Conservation (phyloP, 106 monocot species). For the Xerophyta viscosa region DNA sequence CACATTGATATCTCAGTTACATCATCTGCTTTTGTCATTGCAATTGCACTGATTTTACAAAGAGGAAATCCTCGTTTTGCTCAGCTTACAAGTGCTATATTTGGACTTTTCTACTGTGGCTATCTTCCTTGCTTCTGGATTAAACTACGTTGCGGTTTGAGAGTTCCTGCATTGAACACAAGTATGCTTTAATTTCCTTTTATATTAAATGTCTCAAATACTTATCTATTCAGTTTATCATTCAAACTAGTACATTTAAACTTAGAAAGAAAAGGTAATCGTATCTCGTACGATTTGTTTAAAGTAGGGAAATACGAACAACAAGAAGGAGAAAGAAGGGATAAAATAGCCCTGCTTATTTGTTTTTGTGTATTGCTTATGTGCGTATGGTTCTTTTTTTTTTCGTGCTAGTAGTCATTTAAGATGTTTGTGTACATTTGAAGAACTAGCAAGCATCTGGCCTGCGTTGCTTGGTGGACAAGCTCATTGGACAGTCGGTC, state of each 20-base stretch:
- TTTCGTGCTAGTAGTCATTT: too few species aligned
- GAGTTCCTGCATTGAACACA: slow-evolving; percentile 77
- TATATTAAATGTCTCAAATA: slow-evolving; percentile 1
- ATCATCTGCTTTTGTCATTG: slow-evolving; percentile 77
- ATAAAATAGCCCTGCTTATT: too few species aligned
- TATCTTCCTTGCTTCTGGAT: slow-evolving; percentile 98
- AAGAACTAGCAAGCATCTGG: slow-evolving; percentile 70
- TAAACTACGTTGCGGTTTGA: slow-evolving; percentile 82
- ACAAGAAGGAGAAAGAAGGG: too few species aligned
- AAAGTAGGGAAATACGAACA: too few species aligned
- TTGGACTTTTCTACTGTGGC: slow-evolving; percentile 96
- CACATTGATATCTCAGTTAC: slow-evolving; percentile 85
- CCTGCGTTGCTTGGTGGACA: slow-evolving; percentile 82
- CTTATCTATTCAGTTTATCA: too few species aligned
- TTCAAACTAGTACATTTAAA: too few species aligned
- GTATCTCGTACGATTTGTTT: too few species aligned
- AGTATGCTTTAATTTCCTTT: slow-evolving; percentile 29
- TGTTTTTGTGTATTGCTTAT: too few species aligned
- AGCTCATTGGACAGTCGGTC: slow-evolving; percentile 94
- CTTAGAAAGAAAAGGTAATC: too few species aligned
- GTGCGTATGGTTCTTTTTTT: too few species aligned
- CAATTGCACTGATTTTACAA: slow-evolving; percentile 74
- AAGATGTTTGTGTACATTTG: slow-evolving; percentile 9
- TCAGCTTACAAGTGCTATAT: slow-evolving; percentile 84
- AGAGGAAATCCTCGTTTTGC: slow-evolving; percentile 95